Evolutionary conservation across 2,329 filamentous ascomycete species (phyloP), one percentile per base, ranked within the genome.

Genomic region (Juglanconis oblonga): DNA sequence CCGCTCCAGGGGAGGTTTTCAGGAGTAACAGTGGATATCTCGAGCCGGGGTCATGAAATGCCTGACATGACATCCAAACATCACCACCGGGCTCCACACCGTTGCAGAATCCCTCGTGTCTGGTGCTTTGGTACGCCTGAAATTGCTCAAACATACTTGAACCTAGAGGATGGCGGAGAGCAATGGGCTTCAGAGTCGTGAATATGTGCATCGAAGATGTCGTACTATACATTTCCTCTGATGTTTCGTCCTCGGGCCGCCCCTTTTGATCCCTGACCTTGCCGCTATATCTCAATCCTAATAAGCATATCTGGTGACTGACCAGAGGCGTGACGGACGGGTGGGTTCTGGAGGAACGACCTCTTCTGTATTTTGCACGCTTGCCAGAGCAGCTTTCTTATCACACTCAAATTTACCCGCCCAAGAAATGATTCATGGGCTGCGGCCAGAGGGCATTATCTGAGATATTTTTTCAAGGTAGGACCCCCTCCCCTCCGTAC

Each of bases 201-300:
- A 42, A 35, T 5, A 17, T 29, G 38, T n/a, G 33, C 32, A 8
- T 17, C 24, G 4, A 17, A 31, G 17, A 31, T 36, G 32, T 17
- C 14, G 14, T 5, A 5, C 13, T 6, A 47, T 38, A 48, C 31
- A 31, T 44, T 58, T 52, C 17, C 17, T 29, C 36, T 11, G 36
- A 35, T 38, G 29, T 51, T 32, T 13, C n/a, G 3, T n/a, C 13
- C 48, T 14, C 31, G 7, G n/a, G n/a, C 50, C 33, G 35, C 56
- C 56, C 56, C 50, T 58, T 53, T 58, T 53, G 14, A 58, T 52
- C 56, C 56, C 50, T 58, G 56, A 58, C 56, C 56, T 49, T 53
- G 56, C 10, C 8, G 38, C 31, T 45, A 24, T 36, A 24, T 36
- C 8, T n/a, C 3, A 31, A 31, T 10, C 29, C 14, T 45, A 17